A percentile compares a stretch with the other conserved stretches of the same genome.
phyloP scores from a whole-genome alignment of 2,329 filamentous ascomycete genomes.

The Talaromyces sp. region DNA sequence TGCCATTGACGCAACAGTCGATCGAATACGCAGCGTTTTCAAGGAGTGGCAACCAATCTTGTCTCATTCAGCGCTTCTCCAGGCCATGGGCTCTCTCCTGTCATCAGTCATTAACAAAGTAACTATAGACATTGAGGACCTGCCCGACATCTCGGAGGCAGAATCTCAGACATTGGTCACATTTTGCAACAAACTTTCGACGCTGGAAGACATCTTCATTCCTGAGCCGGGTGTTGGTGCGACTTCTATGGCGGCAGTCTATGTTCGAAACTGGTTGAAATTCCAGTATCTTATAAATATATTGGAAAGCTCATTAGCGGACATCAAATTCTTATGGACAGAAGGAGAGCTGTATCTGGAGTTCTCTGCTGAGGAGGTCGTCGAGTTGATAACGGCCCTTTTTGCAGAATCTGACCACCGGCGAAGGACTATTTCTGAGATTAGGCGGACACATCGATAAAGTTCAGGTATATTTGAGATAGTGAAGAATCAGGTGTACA shows the following conservation, averaged over 20 bases:
- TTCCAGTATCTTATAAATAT: conserved; percentile 64
- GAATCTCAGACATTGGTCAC: conserved; percentile 58
- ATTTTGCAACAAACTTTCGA: conserved; percentile 55
- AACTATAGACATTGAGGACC: conserved; percentile 60
- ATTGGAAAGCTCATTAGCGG: conserved; percentile 59
- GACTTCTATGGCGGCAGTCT: conserved; percentile 57
- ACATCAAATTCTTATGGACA: conserved; percentile 64
- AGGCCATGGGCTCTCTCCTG: conserved; percentile 58
- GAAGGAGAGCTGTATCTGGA: conserved; percentile 63
- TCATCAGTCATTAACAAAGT: conserved; percentile 57
- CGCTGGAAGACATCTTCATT: conserved; percentile 56
- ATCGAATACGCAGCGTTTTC: conserved; percentile 56
- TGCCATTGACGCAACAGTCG: conserved; percentile 56
- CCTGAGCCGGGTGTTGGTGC: conserved; percentile 38
- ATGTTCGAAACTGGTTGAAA: conserved; percentile 61
- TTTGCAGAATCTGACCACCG: conserved; percentile 62
- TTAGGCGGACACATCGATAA: conserved; percentile 36
- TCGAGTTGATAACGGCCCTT: conserved; percentile 61
- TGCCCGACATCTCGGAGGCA: conserved; percentile 61
- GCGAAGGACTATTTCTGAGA: conserved; percentile 56
- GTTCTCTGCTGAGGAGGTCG: conserved; percentile 59
- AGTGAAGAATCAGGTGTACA: neutral
- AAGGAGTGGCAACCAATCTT: conserved; percentile 56
- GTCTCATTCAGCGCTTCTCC: conserved; percentile 58
- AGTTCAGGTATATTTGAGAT: neutral